These are phyloP conservation scores for Nothomitra cinnamomea DNA, from an alignment of 2,329 filamentous ascomycete genomes.

Conservation along the genomic window DNA sequence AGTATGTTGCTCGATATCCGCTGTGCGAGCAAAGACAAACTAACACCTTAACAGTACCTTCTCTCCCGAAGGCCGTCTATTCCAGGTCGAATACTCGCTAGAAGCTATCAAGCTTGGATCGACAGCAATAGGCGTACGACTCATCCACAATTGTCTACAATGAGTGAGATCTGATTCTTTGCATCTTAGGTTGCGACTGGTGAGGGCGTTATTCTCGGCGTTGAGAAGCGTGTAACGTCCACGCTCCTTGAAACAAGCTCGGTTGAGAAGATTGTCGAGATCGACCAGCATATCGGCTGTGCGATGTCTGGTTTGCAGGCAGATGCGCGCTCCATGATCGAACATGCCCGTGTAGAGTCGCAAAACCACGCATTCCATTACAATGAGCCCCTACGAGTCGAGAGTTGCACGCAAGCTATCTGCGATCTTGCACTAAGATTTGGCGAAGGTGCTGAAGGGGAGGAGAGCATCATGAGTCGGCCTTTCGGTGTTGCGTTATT, in stretches of 20 bases:
- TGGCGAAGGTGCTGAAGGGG: slow-evolving; percentile 90
- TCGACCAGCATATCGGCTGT: slow-evolving; percentile 96
- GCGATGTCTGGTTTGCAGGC: slow-evolving; percentile 97
- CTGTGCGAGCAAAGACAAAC: slow-evolving; percentile 14
- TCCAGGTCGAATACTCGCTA: slow-evolving; percentile 99
- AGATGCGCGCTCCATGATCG: slow-evolving; percentile 92
- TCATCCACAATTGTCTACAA: slow-evolving; percentile 7
- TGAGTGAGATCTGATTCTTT: slow-evolving; percentile 10
- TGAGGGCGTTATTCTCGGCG: slow-evolving; percentile 87
- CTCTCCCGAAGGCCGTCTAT: slow-evolving; percentile 97
- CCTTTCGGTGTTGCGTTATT: slow-evolving; percentile 93
- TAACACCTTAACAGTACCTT: slow-evolving; percentile 55
- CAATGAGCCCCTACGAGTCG: slow-evolving; percentile 82
- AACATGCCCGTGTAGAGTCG: slow-evolving; percentile 93
- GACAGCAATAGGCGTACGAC: slow-evolving; percentile 77
- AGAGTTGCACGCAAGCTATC: slow-evolving; percentile 97
- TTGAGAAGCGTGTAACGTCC: slow-evolving; percentile 97
- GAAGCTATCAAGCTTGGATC: slow-evolving; percentile 99
- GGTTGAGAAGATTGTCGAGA: slow-evolving; percentile 99
- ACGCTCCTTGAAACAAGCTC: slow-evolving; percentile 94
- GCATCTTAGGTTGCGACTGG: slow-evolving; percentile 58
- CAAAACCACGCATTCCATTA: slow-evolving; percentile 98
- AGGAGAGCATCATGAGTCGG: slow-evolving; percentile 96
- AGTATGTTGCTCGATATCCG: slow-evolving; percentile 39
- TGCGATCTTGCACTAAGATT: slow-evolving; percentile 93